Base-by-base conservation (phyloP, 176 grass and related monocot genomes). In the Musa troglodytarum region DNA sequence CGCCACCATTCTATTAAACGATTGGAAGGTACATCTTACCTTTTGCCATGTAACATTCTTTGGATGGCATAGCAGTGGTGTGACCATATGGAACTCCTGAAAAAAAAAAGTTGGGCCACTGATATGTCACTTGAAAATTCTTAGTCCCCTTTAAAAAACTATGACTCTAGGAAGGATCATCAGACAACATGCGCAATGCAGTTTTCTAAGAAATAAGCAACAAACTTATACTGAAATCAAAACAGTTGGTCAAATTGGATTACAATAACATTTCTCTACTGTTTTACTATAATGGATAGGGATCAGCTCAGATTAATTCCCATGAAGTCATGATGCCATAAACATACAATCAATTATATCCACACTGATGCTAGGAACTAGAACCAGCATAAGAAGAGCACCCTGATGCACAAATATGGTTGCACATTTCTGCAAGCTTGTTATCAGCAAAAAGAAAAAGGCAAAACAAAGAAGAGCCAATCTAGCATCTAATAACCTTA, bases 11-110 rank as follows among this genome's bases (percentile, higher is more conserved):
- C 82, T 76, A 68, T 83, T 57, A 78, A 78, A 54, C 34, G 29
- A 62, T 78, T 59, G 16, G 69, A 65, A 65, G 63, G 73, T 52
- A 67, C 54, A 81, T 82, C 90, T 87, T 91, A 98, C 95, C 95
- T 98, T 98, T 92, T 87, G 86, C 84, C 95, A 89, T 91, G 78
- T 81, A 84, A 84, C 80, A 87, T 92, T 90, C 86, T 92, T 86
- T 88, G 74, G 86, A 92, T 92, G 79, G 86, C 82, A 89, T 85
- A 80, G 82, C 49, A 68, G 79, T 85, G 84, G 80, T 86, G 72
- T 90, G 80, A 82, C 88, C 90, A 87, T 88, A 98, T 61, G 85
- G 84, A 85, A 91, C 82, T 87, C 95, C 95, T 98, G 95, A 93
- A 98, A 98, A 92, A 75, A 89, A 71, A 91, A 90, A 88, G 81